Conservation (phyloP, 192 early-diverging fungal species). For the Pilaira anomala region DNA sequence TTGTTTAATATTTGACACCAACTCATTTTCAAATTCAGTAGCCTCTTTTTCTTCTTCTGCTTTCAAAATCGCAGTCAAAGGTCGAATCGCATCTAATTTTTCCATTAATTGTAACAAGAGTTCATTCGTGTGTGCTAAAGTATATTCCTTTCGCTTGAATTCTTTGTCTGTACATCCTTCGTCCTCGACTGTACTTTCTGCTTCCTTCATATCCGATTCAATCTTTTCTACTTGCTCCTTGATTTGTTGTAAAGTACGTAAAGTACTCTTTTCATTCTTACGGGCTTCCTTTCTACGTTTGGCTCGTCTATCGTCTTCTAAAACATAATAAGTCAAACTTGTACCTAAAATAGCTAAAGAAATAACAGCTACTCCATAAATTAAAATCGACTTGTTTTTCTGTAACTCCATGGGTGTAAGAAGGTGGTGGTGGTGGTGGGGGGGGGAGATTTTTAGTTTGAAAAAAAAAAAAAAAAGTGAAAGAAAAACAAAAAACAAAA, state of each 20-base stretch:
- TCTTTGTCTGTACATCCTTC: slow-evolving; percentile 1
- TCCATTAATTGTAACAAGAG: slow-evolving; percentile 7
- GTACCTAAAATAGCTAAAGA: not conserved
- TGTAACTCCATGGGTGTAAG: not conserved
- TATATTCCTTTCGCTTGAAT: slow-evolving; percentile 1
- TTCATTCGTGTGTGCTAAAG: slow-evolving; percentile 5
- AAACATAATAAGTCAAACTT: slow-evolving; percentile 1
- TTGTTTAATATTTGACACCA: slow-evolving; percentile 2
- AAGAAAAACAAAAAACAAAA: not conserved
- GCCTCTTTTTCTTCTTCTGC: not conserved
- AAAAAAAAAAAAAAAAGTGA: not conserved
- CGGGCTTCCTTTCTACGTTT: slow-evolving; percentile 11
- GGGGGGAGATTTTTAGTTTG: no score
- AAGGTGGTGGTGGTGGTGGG: no score
- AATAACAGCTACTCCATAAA: not conserved
- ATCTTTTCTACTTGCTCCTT: not conserved
- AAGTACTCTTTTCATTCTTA: not conserved
- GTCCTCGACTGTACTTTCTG: not conserved
- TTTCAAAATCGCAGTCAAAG: slow-evolving; percentile 3
- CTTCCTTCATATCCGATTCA: not conserved
- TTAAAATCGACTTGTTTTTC: not conserved
- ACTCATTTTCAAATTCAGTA: not conserved
- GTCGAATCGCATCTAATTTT: slow-evolving; percentile 10
- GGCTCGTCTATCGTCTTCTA: slow-evolving; percentile 13
- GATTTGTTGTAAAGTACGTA: slow-evolving; percentile 2